Base-by-base conservation (phyloP, 2,329 filamentous ascomycete genomes). In the Eutypella sp. region DNA sequence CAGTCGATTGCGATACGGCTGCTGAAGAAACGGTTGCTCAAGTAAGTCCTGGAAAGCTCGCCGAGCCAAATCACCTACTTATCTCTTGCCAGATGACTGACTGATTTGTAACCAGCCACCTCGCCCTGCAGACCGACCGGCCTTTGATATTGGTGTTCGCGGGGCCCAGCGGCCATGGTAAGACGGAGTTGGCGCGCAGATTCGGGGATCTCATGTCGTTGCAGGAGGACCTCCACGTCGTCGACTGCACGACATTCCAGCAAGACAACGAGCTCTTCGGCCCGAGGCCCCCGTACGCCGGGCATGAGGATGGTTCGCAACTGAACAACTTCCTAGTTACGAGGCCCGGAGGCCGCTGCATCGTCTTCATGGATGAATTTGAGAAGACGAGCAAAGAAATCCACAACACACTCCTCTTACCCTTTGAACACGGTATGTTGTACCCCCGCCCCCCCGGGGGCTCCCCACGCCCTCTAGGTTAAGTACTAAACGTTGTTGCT, bases 281-380 rank as follows among this genome's bases (percentile, higher is more conserved):
- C 0, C 61, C 69, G 0, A 50, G 61, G 2, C 43, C 51, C 4
- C 64, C 66, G 0, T 74, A 65, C 29, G 15, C 48, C 0, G 63
- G 64, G 0, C 56, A 47, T 5, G 59, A 67, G n/a, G 34, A 58
- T 1, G 73, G 73, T 0, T 65, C 67, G 1, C 59, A 59, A 1
- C 49, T 76, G 15, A 77, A 76, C 51, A 76, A 75, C 49, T 76
- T 74, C 51, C 60, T 77, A 0, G 63, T 63, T 0, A 45, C 49
- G 2, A 61, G 71, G 20, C 52, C 51, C 5, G 67, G 65, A 2
- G 27, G 64, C 41, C 54, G 60, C 16, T 63, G 61, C 29, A 65
- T 78, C 8, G 68, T 78, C 0, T 76, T 75, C 47, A 51, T 78
- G 13, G 74, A 78, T 42, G 73, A 78, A 42, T 75, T 77, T 38